Evolutionary conservation across 208 protist genomes (phyloP), one percentile per base, ranked within the genome.

Genomic region (Novymonas esmeraldas): DNA sequence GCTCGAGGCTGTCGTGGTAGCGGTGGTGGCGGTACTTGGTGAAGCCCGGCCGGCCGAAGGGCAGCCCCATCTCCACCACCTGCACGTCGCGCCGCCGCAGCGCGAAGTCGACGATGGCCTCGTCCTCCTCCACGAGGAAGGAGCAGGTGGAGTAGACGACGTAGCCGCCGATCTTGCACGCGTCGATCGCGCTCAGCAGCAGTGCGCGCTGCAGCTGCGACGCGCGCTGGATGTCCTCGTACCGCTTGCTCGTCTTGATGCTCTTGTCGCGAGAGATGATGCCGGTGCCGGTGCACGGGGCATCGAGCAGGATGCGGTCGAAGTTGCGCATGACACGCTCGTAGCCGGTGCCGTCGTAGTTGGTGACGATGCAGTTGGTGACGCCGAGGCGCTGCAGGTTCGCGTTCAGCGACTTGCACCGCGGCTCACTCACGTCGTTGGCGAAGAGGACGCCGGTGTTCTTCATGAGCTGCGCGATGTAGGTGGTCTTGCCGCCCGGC

Each of bases 81-180:
- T 98, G 86, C 33, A 99, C 93, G 26, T 91, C 61, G 24, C 98
- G 85, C 34, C 98, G 93, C 42, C 64, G 74, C 9, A 99, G 73
- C 9, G 95, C 98, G 68, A 99, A 99, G 74, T 99, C 94, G 6
- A 99, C 89, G 20, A 99, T 94, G 16, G 86, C 92, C 81, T 99
- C 98, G 76, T 99, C 99, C 81, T 99, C 98, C 75, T 99, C 98
- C 3, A 99, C 86, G 28, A 97, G 78, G 60, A 99, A 89, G 13
- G 84, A 92, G 68, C 99, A 99, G 38, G 99, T 99, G 3, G 98
- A 99, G 79, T 99, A 99, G 6, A 99, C 97, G 20, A 99, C 81
- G 65, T 93, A 94, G 33, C 98, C 98, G 39, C 98, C 98, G 1
- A 94, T 93, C 70, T 98, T 87, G 46, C 97, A 79, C 33, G 89